Percentiles rank a stretch among this genome's conserved stretches.
These are phyloP conservation scores for Jamesozyma rosinii DNA, from an alignment of 805 yeast species.

Conservation along the genomic window DNA sequence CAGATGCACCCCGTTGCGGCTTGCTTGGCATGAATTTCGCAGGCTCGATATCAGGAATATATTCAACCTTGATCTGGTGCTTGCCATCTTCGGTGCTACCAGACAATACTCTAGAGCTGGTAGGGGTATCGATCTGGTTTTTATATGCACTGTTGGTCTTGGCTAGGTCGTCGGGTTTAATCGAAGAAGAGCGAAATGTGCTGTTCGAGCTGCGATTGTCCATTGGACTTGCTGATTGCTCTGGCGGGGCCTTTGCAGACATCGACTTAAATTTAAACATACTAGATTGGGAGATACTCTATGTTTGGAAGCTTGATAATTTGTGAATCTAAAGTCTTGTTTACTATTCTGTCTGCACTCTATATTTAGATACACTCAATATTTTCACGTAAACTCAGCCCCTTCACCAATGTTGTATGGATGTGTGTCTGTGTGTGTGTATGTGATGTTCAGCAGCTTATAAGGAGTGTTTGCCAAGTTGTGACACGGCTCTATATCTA, in stretches of 20 bases:
- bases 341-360: too few species aligned
- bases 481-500: too few species aligned
- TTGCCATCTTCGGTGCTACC: not conserved
- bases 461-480: too few species aligned
- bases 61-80: conserved; percentile 4
- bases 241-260: not conserved
- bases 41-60: conserved; percentile 22
- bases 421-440: too few species aligned
- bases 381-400: too few species aligned
- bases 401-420: too few species aligned
- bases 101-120: not conserved
- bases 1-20: not conserved
- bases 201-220: not conserved
- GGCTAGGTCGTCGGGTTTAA: not conserved
- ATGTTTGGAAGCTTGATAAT: too few species aligned
- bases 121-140: not conserved
- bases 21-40: conserved; percentile 16
- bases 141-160: not conserved
- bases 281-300: too few species aligned
- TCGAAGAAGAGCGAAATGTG: not conserved
- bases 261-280: not conserved
- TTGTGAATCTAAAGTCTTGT: too few species aligned
- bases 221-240: not conserved
- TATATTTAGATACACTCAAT: too few species aligned
- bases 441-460: too few species aligned